Evolutionary conservation across 257 asterid genomes (phyloP).

Genomic region (Asclepias syriaca): DNA sequence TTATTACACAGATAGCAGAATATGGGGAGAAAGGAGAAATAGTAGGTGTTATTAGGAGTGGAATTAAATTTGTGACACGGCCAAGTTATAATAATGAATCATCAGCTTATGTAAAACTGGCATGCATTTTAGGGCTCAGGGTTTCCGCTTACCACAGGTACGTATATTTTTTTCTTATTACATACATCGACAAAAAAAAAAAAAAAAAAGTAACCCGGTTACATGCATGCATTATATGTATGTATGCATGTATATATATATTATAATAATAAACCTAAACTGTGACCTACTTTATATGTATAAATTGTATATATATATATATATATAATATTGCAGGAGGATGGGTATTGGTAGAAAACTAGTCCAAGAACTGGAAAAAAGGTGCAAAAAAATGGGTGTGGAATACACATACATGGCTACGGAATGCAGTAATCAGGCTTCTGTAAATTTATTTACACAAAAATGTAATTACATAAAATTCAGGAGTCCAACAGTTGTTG

Average conservation of each 20-base stretch:
- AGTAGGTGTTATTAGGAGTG: conserved; percentile 69
- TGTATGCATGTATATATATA: not conserved
- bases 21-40: conserved; percentile 45
- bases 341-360: conserved; percentile 76
- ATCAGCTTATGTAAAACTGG: conserved; percentile 47
- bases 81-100: conserved; percentile 27
- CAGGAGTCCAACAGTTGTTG: conserved; percentile 61
- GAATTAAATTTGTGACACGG: conserved; percentile 58
- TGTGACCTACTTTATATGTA: conserved; percentile 7
- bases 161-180: not conserved
- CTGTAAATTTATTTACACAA: conserved; percentile 53
- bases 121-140: conserved; percentile 70
- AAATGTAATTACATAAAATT: conserved; percentile 58
- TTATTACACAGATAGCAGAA: conserved; percentile 50
- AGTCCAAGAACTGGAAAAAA: conserved; percentile 49
- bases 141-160: conserved; percentile 78
- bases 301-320: too few species aligned
- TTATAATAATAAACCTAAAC: not conserved
- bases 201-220: not conserved
- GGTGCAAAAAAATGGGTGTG: conserved; percentile 57
- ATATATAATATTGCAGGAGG: conserved; percentile 38
- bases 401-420: conserved; percentile 85
- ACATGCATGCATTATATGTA: not conserved
- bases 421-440: conserved; percentile 55
- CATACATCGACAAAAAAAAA: not conserved